Base-by-base conservation (phyloP, 352 stramenopile species). In the Globisporangium acanthophoron region DNA sequence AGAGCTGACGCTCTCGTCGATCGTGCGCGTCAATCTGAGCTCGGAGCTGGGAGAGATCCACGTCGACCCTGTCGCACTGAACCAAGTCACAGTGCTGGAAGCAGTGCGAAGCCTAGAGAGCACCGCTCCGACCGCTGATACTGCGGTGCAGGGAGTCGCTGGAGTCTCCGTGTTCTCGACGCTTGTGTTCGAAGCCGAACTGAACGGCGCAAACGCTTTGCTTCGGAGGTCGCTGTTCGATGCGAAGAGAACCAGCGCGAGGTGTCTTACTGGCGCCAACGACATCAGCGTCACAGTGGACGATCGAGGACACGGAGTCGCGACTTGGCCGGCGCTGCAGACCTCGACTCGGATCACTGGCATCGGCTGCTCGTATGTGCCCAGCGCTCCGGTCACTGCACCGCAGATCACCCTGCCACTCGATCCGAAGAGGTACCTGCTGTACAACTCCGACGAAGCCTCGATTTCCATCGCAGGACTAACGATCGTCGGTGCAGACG, bases 181-280 rank as follows among this genome's bases (percentile, higher is more conserved):
- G 8, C 29, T 71, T 27, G 45, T 52, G 24, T 61, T 71, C 13
- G 50, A 71, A 55, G 60, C 55, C 3, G 31, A 27, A 15, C 43
- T 68, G 8, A 9, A n/a, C 15, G 56, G 58, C n/a, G 31, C 52
- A 12, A 71, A 71, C 43, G 18, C 21, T 6, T 47, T 67, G 21
- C 39, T 71, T 16, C 41, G 37, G 16, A 44, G 40, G 11, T 52
- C 61, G 8, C 31, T 67, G 18, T 60, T 56, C 20, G 47, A 21
- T 18, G 13, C 55, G 16, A 53, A 50, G 49, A 48, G n/a, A 27
- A 35, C 21, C 0, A n/a, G 7, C 7, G 52, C 18, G 21, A 20
- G 33, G 5, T 39, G 45, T 33, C 15, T 21, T 7, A 11, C 13
- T 20, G 24, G 46, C 31, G 33, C 35, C 9, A 48, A 51, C 8